Base-by-base conservation (phyloP, 2,329 filamentous ascomycete species). In the Colletotrichum somersetense region DNA sequence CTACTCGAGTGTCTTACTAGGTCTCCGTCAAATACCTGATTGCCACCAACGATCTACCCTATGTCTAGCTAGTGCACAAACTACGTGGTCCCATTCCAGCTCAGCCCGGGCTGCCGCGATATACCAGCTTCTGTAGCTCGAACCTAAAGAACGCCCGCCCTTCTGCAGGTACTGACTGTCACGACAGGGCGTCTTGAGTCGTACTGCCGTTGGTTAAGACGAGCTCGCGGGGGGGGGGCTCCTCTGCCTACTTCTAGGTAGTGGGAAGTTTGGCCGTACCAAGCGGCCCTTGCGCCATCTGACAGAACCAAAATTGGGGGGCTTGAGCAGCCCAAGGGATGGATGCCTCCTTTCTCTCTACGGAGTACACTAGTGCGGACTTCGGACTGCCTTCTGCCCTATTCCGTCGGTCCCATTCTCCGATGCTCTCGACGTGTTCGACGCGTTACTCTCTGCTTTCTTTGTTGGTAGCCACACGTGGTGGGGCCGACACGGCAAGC, bases 81-180 rank as follows among this genome's bases (percentile, higher is more conserved):
- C 57, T 52, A 62, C 20, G 26, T 35, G 44, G 42, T 62, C 53
- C 50, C 33, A 42, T 42, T 42, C 40, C 40, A 46, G n/a, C 46
- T 42, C 40, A 62, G 64, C 64, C 48, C 35, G 68, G 42, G 63
- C 50, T 67, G 58, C 57, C 16, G 30, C 57, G 18, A 46, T 64
- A 62, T 30, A 64, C 44, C 50, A 57, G 68, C 65, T 68, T 53
- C 52, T 55, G 65, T 44, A 30, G 57, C 65, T 63, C 46, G 48
- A 58, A 40, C 52, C 58, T n/a, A 46, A 57, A 14, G 16, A 46
- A 52, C n/a, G 16, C n/a, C 20, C 18, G 7, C 66, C 46, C 33
- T 67, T 20, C 26, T 61, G 40, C 42, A 20, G 18, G 30, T 61
- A 48, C 26, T 33, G 5, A 48, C 26, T 33, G 5, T 48, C n/a